Conservation (phyloP, 345 rosid species). For the Hibiscus tridactylites region DNA sequence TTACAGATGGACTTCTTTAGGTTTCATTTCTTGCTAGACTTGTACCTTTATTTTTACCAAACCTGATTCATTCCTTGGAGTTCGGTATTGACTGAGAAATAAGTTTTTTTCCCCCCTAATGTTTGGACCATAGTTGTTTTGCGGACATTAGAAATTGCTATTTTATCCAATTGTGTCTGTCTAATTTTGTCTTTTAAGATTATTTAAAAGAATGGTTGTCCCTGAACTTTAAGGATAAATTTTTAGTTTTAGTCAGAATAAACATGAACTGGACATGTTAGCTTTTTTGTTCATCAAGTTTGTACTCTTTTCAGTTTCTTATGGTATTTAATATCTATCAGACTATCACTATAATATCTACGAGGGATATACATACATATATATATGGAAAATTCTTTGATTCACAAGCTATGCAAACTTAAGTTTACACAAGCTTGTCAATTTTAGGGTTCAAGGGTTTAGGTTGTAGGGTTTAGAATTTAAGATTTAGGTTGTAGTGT, state of each 20-base stretch:
- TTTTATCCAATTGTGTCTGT: not conserved
- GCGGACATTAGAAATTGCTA: not conserved
- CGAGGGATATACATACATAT: not conserved
- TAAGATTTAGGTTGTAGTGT: too few relatives aligned
- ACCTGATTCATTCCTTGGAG: not conserved
- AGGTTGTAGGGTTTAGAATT: too few relatives aligned
- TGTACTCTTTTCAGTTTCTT: not conserved
- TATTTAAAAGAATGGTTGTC: not conserved
- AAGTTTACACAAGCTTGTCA: not conserved
- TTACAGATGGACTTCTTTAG: not conserved
- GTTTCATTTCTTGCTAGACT: not conserved
- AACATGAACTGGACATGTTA: not conserved
- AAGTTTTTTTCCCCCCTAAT: not conserved
- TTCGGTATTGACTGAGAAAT: not conserved
- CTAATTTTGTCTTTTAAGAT: not conserved
- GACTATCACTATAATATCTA: not conserved
- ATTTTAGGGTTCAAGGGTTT: conserved; percentile 11
- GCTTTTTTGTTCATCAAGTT: too few relatives aligned
- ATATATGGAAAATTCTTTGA: not conserved
- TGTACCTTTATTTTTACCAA: not conserved
- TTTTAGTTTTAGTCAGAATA: not conserved
- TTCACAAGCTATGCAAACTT: too few relatives aligned
- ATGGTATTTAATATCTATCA: too few relatives aligned
- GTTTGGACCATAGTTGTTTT: not conserved
- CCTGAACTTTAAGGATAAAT: not conserved